phyloP scores from a whole-genome alignment of 2,329 filamentous ascomycete species.

The Diaporthe australafricana region DNA sequence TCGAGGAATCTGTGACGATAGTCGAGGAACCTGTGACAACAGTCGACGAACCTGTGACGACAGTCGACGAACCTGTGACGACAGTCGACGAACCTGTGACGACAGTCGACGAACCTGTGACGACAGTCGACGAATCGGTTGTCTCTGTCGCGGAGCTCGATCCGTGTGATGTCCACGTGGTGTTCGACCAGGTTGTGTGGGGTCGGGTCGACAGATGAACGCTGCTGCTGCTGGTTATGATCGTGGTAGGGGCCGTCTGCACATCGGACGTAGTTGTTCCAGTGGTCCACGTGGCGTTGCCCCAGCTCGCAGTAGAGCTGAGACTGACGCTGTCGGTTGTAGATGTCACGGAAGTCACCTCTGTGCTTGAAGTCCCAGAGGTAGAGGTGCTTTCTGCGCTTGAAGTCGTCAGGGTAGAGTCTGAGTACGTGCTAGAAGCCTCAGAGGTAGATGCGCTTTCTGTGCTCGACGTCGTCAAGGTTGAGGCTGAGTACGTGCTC shows the following conservation, averaged over 20 bases:
- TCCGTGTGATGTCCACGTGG: conserved; percentile 25
- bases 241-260: conserved; percentile 4
- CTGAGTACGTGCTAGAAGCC: too few relatives aligned
- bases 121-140: neutral
- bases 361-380: neutral
- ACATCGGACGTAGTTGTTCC: neutral
- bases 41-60: conserved; percentile 13
- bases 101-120: conserved; percentile 18
- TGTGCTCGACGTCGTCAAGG: neutral
- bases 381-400: conserved; percentile 9
- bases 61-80: conserved; percentile 11
- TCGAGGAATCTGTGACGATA: conserved; percentile 12
- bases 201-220: conserved; percentile 25
- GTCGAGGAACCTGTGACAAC: neutral
- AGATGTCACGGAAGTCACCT: neutral
- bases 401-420: neutral
- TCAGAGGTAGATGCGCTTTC: neutral
- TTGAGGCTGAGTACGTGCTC: too few relatives aligned
- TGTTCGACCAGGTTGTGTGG: conserved; percentile 18
- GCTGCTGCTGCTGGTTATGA: conserved; percentile 26
- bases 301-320: conserved; percentile 15
- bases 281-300: conserved; percentile 9
- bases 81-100: conserved; percentile 11
- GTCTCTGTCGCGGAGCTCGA: conserved; percentile 12
- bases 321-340: neutral